These are phyloP conservation scores for Petunia hybrid DNA, from an alignment of 305 asterid genomes.

Conservation along the genomic window DNA sequence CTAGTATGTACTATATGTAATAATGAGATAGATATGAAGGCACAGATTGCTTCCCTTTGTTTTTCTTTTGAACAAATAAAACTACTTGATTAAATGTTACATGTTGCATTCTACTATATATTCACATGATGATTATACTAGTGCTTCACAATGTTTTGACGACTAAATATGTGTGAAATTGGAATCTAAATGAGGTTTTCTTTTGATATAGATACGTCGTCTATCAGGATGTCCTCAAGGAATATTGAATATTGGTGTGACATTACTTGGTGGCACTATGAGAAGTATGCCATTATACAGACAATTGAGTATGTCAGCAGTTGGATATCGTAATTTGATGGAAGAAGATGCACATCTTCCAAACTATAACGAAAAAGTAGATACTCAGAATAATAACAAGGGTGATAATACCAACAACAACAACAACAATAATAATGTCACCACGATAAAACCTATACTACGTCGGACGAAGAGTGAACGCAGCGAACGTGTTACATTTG, in stretches of 20 bases:
- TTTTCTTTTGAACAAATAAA: too few relatives aligned
- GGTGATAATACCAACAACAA: background rate
- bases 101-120: too few relatives aligned
- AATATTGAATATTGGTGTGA: constrained; percentile 81
- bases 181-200: background rate
- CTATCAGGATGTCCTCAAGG: constrained; percentile 96
- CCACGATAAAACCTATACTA: constrained; percentile 40
- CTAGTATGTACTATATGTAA: too few relatives aligned
- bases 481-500: constrained; percentile 59
- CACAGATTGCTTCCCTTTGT: too few relatives aligned
- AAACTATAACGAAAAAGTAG: background rate
- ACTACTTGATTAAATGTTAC: too few relatives aligned
- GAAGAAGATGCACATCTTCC: constrained; percentile 47
- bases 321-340: constrained; percentile 75
- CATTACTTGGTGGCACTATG: constrained; percentile 77
- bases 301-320: constrained; percentile 74
- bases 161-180: background rate
- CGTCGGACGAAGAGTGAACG: constrained; percentile 74
- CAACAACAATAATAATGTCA: background rate
- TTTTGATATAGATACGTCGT: constrained; percentile 64
- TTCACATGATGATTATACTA: too few relatives aligned
- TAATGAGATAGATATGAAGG: too few relatives aligned
- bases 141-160: background rate
- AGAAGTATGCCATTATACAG: constrained; percentile 82
- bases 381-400: background rate